These are phyloP conservation scores for Rutstroemia sydowiana DNA, from an alignment of 2,329 filamentous ascomycete genomes.

Conservation along the genomic window DNA sequence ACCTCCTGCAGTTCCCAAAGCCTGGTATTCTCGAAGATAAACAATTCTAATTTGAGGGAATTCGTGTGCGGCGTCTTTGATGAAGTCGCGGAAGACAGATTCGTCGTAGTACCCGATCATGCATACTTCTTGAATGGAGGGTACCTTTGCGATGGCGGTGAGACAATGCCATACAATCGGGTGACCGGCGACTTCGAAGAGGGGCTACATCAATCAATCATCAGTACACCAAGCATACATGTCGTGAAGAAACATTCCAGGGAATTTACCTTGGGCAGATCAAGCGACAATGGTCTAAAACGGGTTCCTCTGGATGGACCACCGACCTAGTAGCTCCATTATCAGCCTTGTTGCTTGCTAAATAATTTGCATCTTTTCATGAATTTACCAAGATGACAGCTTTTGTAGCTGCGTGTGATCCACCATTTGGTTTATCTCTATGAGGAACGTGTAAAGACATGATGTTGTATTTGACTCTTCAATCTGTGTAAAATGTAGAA, in stretches of 20 bases:
- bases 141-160: slow-evolving; percentile 81
- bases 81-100: slow-evolving; percentile 93
- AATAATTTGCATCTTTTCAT: not conserved
- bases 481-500: too few relatives aligned
- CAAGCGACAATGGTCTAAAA: slow-evolving; percentile 89
- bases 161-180: slow-evolving; percentile 98
- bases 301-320: slow-evolving; percentile 92
- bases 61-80: slow-evolving; percentile 78
- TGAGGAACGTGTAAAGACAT: slow-evolving; percentile 38
- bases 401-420: slow-evolving; percentile 60
- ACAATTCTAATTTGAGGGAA: slow-evolving; percentile 86
- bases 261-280: slow-evolving; percentile 76
- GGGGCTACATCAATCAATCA: slow-evolving; percentile 51
- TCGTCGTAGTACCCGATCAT: slow-evolving; percentile 99
- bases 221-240: not conserved
- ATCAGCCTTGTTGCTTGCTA: slow-evolving; percentile 10
- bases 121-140: slow-evolving; percentile 90
- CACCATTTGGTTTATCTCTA: slow-evolving; percentile 44
- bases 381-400: slow-evolving; percentile 79
- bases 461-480: slow-evolving; percentile 6
- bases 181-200: slow-evolving; percentile 97
- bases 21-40: slow-evolving; percentile 96
- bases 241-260: slow-evolving; percentile 5
- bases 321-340: slow-evolving; percentile 58
- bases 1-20: slow-evolving; percentile 88